phyloP scores from a whole-genome alignment of 2,329 filamentous ascomycete genomes.

The Ophiocordyceps robertsii region DNA sequence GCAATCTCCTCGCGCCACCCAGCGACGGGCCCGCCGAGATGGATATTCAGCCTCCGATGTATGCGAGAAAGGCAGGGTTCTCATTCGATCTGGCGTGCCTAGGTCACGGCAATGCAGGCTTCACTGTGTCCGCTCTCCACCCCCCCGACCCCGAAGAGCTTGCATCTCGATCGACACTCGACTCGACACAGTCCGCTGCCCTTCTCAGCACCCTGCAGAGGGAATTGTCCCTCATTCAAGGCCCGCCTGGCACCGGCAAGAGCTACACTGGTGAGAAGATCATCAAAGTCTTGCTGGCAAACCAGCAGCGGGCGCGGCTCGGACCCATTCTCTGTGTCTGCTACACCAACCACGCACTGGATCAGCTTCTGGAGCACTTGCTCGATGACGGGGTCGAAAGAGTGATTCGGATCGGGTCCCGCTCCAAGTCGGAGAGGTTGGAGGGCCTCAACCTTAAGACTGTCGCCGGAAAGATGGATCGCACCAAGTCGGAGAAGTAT shows the following conservation, averaged over 20 bases:
- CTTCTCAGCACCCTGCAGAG: conserved; percentile 38
- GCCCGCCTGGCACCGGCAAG: conserved; percentile 60
- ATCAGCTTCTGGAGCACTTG: conserved; percentile 47
- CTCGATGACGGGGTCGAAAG: conserved; percentile 29
- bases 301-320: conserved; percentile 22
- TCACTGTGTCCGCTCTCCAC: conserved; percentile 9
- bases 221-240: conserved; percentile 50
- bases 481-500: conserved; percentile 25
- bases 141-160: conserved; percentile 11
- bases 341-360: conserved; percentile 37
- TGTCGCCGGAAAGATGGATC: conserved; percentile 15
- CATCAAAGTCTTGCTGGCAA: conserved; percentile 38
- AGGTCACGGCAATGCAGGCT: conserved; percentile 6
- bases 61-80: conserved; percentile 34
- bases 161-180: conserved; percentile 29
- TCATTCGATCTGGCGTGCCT: conserved; percentile 28
- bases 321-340: conserved; percentile 39
- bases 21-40: conserved; percentile 6
- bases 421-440: conserved; percentile 40
- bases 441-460: conserved; percentile 33
- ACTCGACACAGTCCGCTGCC: conserved; percentile 35
- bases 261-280: conserved; percentile 45
- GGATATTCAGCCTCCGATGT: conserved; percentile 32
- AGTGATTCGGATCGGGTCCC: conserved; percentile 48
- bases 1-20: conserved; percentile 27